Percentiles rank a stretch among this genome's conserved stretches.
Conservation (phyloP, 495 filamentous ascomycete species). For the Rusavskia elegans region DNA sequence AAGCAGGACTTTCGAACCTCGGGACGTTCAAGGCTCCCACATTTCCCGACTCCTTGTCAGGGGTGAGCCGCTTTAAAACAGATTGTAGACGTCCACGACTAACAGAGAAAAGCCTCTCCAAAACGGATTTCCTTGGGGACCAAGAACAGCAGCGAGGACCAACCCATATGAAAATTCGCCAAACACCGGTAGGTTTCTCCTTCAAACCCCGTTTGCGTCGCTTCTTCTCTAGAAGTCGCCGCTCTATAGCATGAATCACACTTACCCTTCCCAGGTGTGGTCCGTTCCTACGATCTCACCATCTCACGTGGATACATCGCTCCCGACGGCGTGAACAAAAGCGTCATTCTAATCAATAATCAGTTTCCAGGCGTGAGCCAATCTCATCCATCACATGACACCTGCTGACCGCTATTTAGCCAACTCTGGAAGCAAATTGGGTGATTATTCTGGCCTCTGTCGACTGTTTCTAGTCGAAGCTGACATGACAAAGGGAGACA, state of each 20-base stretch:
- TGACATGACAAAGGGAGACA: slow-evolving; percentile 7
- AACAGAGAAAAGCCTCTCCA: slow-evolving; percentile 16
- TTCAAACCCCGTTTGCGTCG: neutral
- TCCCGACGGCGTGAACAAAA: slow-evolving; percentile 27
- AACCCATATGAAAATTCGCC: slow-evolving; percentile 30
- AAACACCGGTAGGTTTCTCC: slow-evolving; percentile 13
- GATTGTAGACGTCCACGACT: neutral
- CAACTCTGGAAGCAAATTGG: slow-evolving; percentile 44
- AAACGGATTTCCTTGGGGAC: slow-evolving; percentile 33
- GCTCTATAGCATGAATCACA: neutral
- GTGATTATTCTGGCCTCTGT: neutral
- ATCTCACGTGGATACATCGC: slow-evolving; percentile 31
- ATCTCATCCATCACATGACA: neutral
- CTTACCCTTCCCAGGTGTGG: slow-evolving; percentile 15
- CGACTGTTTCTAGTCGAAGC: neutral
- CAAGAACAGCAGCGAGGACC: slow-evolving; percentile 20
- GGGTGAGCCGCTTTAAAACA: slow-evolving; percentile 1
- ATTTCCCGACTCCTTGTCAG: slow-evolving; percentile 28
- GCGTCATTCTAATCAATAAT: slow-evolving; percentile 25
- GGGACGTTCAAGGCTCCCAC: slow-evolving; percentile 29
- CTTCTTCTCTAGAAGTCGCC: neutral
- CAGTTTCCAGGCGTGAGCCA: slow-evolving; percentile 14
- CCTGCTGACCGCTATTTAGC: slow-evolving; percentile 9
- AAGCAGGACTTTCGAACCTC: slow-evolving; percentile 25
- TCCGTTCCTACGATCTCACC: slow-evolving; percentile 35